Conservation (phyloP, 345 rosid species). For the Eucalyptus polyanthemos region DNA sequence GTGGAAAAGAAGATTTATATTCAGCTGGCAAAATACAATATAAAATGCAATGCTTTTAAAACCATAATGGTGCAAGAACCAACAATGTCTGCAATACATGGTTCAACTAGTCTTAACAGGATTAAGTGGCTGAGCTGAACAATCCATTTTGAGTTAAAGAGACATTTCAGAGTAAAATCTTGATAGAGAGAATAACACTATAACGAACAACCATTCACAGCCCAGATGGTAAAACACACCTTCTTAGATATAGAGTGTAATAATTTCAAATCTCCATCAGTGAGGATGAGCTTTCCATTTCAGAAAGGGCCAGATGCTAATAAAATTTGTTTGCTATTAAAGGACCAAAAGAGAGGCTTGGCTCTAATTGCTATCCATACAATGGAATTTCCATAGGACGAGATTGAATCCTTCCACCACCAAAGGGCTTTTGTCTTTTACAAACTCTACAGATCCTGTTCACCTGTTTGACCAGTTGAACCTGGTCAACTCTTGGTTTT, state of each 20-base stretch:
- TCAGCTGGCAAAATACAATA: background rate
- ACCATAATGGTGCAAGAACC: background rate
- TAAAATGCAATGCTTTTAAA: background rate
- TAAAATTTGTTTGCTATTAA: background rate
- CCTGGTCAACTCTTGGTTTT: background rate
- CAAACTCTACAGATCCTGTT: background rate
- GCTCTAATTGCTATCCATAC: background rate
- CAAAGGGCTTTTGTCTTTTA: background rate
- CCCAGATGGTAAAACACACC: background rate
- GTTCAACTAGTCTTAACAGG: background rate
- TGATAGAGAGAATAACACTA: background rate
- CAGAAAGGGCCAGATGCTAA: background rate
- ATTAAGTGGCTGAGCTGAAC: background rate
- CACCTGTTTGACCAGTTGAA: background rate
- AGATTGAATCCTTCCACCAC: background rate
- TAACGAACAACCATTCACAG: background rate
- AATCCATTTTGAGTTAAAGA: background rate
- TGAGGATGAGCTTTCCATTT: background rate
- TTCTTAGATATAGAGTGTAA: background rate
- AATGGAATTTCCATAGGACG: background rate
- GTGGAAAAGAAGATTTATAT: background rate
- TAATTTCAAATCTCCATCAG: background rate
- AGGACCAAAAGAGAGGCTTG: background rate
- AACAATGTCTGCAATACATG: background rate
- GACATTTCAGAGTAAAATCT: background rate